These are phyloP conservation scores for Pseudozyma pruni DNA, from an alignment of 1,284 basidiomycete species.

Conservation along the genomic window DNA sequence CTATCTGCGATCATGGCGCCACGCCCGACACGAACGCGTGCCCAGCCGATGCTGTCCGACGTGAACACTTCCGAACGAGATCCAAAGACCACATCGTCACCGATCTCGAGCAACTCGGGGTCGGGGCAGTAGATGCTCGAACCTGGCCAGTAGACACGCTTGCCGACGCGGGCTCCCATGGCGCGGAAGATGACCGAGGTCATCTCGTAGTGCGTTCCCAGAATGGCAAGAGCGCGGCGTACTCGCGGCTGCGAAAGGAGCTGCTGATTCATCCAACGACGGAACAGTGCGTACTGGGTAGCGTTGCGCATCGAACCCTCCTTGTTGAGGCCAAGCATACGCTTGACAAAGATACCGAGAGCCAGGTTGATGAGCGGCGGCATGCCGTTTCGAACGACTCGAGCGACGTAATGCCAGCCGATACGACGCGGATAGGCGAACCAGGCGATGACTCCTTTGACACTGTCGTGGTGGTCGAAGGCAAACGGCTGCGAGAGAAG, in stretches of 20 bases:
- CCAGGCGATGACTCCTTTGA: constrained; percentile 67
- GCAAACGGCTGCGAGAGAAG: constrained; percentile 65
- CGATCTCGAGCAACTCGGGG: constrained; percentile 67
- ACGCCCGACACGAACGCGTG: constrained; percentile 64
- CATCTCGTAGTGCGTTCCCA: constrained; percentile 68
- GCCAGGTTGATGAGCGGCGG: constrained; percentile 66
- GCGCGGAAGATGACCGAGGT: constrained; percentile 66
- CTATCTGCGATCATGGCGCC: constrained; percentile 68
- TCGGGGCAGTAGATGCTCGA: constrained; percentile 67
- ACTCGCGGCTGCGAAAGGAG: constrained; percentile 63
- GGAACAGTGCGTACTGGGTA: constrained; percentile 64
- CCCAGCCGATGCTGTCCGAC: constrained; percentile 67
- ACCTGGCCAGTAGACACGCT: constrained; percentile 68
- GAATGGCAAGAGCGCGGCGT: constrained; percentile 60
- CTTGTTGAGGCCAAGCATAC: constrained; percentile 64
- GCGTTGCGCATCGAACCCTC: constrained; percentile 68
- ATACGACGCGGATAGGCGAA: constrained; percentile 66
- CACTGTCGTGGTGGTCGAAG: constrained; percentile 65
- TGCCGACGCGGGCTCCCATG: constrained; percentile 67
- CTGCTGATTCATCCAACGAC: constrained; percentile 64
- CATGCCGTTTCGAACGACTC: constrained; percentile 65
- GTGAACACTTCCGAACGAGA: constrained; percentile 67
- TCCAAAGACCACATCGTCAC: constrained; percentile 67
- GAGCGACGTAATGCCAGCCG: constrained; percentile 67
- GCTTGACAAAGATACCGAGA: constrained; percentile 63